Evolutionary conservation across 805 yeast genomes (phyloP).

Genomic region (Cyberlindnera veronae): DNA sequence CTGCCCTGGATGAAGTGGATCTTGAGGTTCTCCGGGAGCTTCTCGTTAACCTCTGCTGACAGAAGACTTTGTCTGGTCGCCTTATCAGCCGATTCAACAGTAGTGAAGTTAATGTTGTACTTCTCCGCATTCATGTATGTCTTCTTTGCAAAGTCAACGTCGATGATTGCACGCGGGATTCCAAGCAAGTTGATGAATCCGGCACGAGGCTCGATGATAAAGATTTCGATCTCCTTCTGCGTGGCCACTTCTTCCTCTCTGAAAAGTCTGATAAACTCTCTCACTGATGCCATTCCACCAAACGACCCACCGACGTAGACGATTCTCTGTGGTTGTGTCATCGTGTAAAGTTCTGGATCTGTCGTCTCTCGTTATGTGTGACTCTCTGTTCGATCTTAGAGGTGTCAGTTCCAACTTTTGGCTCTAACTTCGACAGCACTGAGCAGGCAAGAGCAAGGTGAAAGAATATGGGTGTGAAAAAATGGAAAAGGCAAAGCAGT

Average conservation of each 20-base stretch:
- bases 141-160: constrained; percentile 34
- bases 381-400: neutral
- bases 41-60: constrained; percentile 6
- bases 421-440: too few relatives aligned
- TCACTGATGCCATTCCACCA: constrained; percentile 34
- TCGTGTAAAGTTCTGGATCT: neutral
- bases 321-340: constrained; percentile 1
- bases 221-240: constrained; percentile 24
- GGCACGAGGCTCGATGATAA: constrained; percentile 37
- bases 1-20: constrained; percentile 24
- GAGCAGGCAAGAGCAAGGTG: too few relatives aligned
- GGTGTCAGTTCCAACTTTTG: too few relatives aligned
- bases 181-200: constrained; percentile 41
- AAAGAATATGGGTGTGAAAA: too few relatives aligned
- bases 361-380: neutral
- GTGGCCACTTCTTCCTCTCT: constrained; percentile 6
- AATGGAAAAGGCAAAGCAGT: too few relatives aligned
- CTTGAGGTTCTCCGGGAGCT: constrained; percentile 15
- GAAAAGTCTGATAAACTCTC: constrained; percentile 20
- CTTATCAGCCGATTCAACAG: constrained; percentile 34
- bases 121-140: constrained; percentile 31
- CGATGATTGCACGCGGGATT: constrained; percentile 36
- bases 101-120: constrained; percentile 27
- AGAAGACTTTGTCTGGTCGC: constrained; percentile 21
- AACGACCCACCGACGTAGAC: constrained; percentile 34